phyloP scores from a whole-genome alignment of 257 asterid genomes.

The Anisodus acutangulus region DNA sequence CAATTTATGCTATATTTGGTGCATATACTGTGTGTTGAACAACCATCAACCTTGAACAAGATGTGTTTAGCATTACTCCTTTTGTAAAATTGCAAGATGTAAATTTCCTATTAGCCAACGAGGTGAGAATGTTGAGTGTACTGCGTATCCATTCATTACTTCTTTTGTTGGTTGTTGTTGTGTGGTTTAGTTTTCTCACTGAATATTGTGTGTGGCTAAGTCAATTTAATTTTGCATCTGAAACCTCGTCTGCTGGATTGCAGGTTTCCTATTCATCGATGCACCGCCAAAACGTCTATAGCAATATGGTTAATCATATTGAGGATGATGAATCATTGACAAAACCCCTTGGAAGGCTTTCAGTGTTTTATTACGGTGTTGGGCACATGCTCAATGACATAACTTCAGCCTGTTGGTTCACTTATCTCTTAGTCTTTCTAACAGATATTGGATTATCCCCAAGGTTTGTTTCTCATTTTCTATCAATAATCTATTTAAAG shows the following conservation, averaged over 20 bases:
- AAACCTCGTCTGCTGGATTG: constrained; percentile 33
- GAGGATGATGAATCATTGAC: constrained; percentile 55
- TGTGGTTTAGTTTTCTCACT: constrained; percentile 11
- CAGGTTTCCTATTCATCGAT: constrained; percentile 36
- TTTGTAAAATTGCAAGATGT: constrained; percentile 18
- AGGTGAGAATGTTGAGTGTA: constrained; percentile 2
- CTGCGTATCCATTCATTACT: not conserved
- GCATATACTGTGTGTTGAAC: not conserved
- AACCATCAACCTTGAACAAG: not conserved
- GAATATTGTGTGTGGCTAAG: not conserved
- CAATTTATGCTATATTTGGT: constrained; percentile 19
- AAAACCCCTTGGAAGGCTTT: constrained; percentile 59
- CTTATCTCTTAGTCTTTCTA: constrained; percentile 87
- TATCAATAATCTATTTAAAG: constrained; percentile 2
- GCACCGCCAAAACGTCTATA: constrained; percentile 27
- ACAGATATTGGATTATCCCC: constrained; percentile 86
- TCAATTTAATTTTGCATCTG: not conserved
- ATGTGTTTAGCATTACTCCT: not conserved
- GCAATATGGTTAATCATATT: constrained; percentile 45
- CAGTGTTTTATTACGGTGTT: constrained; percentile 73
- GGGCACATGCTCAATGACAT: constrained; percentile 92
- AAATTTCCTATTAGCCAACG: not conserved
- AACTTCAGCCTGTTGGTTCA: constrained; percentile 96
- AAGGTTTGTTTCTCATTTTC: constrained; percentile 54
- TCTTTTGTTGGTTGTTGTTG: constrained; percentile 17